Evolutionary conservation across 2,329 filamentous ascomycete species (phyloP).

Genomic region (Coniella vitis): DNA sequence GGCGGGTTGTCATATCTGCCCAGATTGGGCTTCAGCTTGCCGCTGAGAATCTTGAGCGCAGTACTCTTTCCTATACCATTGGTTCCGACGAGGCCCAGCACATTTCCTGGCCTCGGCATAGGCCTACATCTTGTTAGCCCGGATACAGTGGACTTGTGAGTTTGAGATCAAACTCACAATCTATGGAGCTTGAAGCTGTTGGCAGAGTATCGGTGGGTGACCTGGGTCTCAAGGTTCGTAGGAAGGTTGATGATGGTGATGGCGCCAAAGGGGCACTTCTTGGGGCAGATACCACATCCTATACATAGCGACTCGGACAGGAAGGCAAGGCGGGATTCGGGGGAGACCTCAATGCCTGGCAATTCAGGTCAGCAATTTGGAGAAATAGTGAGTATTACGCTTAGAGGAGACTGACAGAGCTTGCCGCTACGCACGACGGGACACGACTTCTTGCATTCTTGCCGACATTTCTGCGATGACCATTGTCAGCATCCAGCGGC

Average conservation of each 20-base stretch:
- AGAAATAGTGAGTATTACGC: conserved; percentile 50
- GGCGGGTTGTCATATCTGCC: conserved; percentile 93
- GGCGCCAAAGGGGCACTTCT: conserved; percentile 97
- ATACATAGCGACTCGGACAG: conserved; percentile 95
- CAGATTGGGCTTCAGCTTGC: conserved; percentile 97
- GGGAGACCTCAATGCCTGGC: conserved; percentile 88
- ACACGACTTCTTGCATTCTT: conserved; percentile 99
- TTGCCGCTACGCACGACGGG: conserved; percentile 96
- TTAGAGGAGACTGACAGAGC: conserved; percentile 40
- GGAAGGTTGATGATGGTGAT: conserved; percentile 99
- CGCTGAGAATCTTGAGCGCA: conserved; percentile 96
- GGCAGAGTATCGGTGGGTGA: conserved; percentile 96
- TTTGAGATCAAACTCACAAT: conserved; percentile 10
- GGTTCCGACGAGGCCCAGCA: conserved; percentile 92
- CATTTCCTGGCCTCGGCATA: conserved; percentile 91
- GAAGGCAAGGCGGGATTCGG: conserved; percentile 90
- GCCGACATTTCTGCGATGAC: conserved; percentile 74
- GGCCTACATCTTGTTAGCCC: conserved; percentile 36
- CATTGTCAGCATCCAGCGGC: conserved; percentile 8
- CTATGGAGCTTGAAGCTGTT: conserved; percentile 99
- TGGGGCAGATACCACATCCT: conserved; percentile 98
- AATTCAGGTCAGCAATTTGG: conserved; percentile 64
- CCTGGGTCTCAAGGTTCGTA: conserved; percentile 96
- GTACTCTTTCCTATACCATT: conserved; percentile 99
- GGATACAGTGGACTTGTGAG: background rate